A percentile compares a stretch with the other conserved stretches of the same genome.
Conservation (phyloP, 805 yeast species). For the Scheffersomyces amazonensis region DNA sequence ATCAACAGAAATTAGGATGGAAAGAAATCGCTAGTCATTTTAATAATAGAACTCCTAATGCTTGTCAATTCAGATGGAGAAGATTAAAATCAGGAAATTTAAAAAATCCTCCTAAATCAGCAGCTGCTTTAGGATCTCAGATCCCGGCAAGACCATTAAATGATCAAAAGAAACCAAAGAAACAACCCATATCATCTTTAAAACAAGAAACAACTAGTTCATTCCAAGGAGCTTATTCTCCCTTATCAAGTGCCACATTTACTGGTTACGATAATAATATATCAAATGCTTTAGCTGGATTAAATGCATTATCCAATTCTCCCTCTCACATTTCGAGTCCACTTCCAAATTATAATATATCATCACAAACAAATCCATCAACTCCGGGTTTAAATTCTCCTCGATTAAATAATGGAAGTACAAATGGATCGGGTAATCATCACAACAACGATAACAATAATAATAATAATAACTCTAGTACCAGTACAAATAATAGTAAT, state of each 20-base stretch:
- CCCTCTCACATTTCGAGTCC: conserved; percentile 28
- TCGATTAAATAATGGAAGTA: conserved; percentile 3
- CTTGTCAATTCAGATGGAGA: conserved; percentile 48
- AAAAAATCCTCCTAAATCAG: conserved; percentile 42
- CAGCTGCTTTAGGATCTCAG: conserved; percentile 19
- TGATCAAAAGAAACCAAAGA: conserved; percentile 6
- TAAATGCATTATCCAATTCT: conserved; percentile 38
- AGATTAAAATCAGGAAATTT: conserved; percentile 42
- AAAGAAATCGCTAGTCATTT: conserved; percentile 44
- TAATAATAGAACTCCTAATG: conserved; percentile 45
- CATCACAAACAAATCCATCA: conserved; percentile 12
- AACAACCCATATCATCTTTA: conserved; percentile 1
- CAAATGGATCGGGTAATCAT: neutral
- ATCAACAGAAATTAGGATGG: conserved; percentile 46
- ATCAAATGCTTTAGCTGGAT: conserved; percentile 42
- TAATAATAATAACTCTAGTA: conserved; percentile 2
- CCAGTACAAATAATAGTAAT: conserved; percentile 12
- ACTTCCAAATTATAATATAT: conserved; percentile 13
- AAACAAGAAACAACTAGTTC: conserved; percentile 8
- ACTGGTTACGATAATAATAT: conserved; percentile 40
- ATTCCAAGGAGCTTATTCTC: conserved; percentile 31
- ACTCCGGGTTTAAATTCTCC: conserved; percentile 23
- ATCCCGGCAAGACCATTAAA: conserved; percentile 6
- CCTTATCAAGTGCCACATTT: conserved; percentile 33
- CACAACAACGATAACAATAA: conserved; percentile 2